Conservation (phyloP, 176 grass and related monocot genomes). For the Paspalum vaginatum region DNA sequence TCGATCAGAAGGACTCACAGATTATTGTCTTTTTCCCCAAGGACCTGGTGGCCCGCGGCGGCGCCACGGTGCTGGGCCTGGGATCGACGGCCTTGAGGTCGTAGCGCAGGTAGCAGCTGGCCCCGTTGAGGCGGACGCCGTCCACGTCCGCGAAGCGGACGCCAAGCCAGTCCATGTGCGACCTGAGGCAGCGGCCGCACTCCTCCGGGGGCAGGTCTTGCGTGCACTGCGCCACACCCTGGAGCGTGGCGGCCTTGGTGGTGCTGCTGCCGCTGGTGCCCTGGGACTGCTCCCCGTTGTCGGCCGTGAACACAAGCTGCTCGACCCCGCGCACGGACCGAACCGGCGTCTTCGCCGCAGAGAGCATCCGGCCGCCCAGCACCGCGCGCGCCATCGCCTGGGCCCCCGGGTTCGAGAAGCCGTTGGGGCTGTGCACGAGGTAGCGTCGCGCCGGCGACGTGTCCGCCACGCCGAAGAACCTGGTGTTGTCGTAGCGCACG, state of each 20-base stretch:
- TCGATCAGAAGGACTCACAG: not conserved
- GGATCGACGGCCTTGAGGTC: constrained; percentile 21
- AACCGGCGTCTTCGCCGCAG: not conserved
- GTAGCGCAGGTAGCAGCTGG: constrained; percentile 42
- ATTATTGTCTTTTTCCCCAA: constrained; percentile 18
- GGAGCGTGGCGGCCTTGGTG: constrained; percentile 10
- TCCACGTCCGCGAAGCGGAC: constrained; percentile 38
- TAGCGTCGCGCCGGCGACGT: not conserved
- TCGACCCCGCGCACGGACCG: constrained; percentile 16
- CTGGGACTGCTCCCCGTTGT: too few relatives aligned
- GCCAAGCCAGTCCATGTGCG: constrained; percentile 23
- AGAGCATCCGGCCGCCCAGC: constrained; percentile 15
- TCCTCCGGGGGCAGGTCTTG: constrained; percentile 22
- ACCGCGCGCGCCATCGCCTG: not conserved
- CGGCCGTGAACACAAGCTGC: not conserved
- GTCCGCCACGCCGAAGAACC: constrained; percentile 25
- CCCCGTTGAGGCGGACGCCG: constrained; percentile 25
- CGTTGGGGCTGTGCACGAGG: constrained; percentile 26
- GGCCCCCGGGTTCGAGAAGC: constrained; percentile 17
- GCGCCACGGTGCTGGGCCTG: not conserved
- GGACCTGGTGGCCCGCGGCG: not conserved
- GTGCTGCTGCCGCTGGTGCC: not conserved
- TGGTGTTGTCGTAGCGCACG: constrained; percentile 24
- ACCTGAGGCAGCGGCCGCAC: constrained; percentile 38
- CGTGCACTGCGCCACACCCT: constrained; percentile 44